Evolutionary conservation across 2,329 filamentous ascomycete genomes (phyloP), one percentile per base, ranked within the genome.

Genomic region (Pseudonectria foliicola): DNA sequence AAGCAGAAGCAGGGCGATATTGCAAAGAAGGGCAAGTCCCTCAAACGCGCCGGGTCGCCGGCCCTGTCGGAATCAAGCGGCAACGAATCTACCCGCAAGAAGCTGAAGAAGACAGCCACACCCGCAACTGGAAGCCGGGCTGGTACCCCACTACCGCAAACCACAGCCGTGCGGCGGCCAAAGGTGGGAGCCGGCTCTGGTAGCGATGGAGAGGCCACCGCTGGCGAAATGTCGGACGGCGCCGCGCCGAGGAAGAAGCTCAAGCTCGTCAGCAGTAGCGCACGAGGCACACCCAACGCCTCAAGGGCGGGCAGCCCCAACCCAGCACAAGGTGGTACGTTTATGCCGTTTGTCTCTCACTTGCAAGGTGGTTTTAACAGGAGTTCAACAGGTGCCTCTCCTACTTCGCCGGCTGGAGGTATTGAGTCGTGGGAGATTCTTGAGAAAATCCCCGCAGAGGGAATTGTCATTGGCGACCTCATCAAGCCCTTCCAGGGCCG

Each of bases 61-160:
- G 83, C 89, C 45, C 71, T 85, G 23, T 95, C 88, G 2, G 90
- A 96, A 56, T 87, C 87, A 8, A 94, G 87, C 56, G 90, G 87
- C 34, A 93, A 89, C 49, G 90, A 96, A 57, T 90, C 85, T 1
- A 77, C 80, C 15, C 82, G 92, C 63, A 86, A 85, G 66, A 76
- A 74, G 56, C 77, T 83, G 55, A 85, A 82, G 64, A 83, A 82
- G 56, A 73, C 77, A 42, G 61, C 62, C 2, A 59, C 56, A 3
- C 54, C 65, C 12, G 70, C 71, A 11, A 57, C 67, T 3, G 66
- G 65, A 34, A 78, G 75, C 39, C 72, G 75, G 13, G 66, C 71
- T 13, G 65, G 64, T 10, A 80, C 76, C 7, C 76, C 77, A 13
- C 52, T 75, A 29, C 66, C 72, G 2, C 53, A 60, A 21, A 40